Evolutionary conservation across 2,329 filamentous ascomycete species (phyloP).

Genomic region (Neopestalotiopsis rosae): DNA sequence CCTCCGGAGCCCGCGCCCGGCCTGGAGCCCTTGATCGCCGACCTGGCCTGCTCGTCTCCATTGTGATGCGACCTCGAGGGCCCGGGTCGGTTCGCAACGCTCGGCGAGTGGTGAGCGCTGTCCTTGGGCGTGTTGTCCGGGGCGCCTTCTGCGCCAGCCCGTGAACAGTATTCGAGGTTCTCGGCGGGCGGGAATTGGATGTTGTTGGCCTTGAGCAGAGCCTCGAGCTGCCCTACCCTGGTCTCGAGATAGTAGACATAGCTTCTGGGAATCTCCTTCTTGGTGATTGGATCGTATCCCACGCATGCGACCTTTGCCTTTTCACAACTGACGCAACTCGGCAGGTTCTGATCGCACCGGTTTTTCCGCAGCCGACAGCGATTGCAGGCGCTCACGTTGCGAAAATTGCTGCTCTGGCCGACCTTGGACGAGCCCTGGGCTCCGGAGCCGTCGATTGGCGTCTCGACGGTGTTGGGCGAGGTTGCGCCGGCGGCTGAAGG

Average conservation of each 20-base stretch:
- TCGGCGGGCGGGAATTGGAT: constrained; percentile 75
- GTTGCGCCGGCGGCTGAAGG: constrained; percentile 40
- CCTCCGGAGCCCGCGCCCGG: constrained; percentile 69
- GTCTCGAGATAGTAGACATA: constrained; percentile 97
- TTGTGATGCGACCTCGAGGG: constrained; percentile 39
- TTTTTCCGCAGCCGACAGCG: constrained; percentile 92
- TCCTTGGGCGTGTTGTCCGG: constrained; percentile 41
- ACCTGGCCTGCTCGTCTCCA: constrained; percentile 59
- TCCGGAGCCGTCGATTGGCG: constrained; percentile 35
- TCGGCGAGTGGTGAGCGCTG: constrained; percentile 36
- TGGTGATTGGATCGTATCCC: constrained; percentile 95
- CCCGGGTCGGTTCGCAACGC: constrained; percentile 36
- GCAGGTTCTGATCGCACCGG: constrained; percentile 90
- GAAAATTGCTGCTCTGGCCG: constrained; percentile 71
- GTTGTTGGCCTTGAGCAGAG: constrained; percentile 70
- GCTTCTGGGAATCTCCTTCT: constrained; percentile 90
- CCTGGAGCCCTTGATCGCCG: constrained; percentile 33
- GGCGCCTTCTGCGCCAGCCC: constrained; percentile 45
- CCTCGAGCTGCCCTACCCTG: constrained; percentile 82
- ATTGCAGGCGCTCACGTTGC: constrained; percentile 94
- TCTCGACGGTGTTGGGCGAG: constrained; percentile 36
- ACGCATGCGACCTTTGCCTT: constrained; percentile 93
- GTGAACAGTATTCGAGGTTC: constrained; percentile 69
- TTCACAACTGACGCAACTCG: constrained; percentile 88
- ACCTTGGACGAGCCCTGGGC: constrained; percentile 42